Evolutionary conservation across 192 early-diverging fungal species (phyloP).

Genomic region (Backusella liffmaniae): DNA sequence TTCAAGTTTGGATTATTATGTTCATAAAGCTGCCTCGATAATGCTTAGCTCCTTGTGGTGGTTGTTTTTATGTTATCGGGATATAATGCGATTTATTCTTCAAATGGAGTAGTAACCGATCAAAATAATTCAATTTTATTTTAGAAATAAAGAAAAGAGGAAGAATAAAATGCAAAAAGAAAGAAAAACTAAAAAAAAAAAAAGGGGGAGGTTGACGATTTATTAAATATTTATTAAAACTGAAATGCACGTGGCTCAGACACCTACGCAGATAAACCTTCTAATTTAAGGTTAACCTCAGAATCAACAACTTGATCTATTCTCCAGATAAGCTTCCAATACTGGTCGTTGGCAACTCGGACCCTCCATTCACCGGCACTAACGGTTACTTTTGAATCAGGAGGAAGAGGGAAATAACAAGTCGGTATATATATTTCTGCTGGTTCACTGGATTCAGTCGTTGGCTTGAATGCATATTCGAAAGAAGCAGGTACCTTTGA

Average conservation of each 20-base stretch:
- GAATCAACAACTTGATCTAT: not conserved
- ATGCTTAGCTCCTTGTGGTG: not conserved
- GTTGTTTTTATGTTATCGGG: not conserved
- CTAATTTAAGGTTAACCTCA: conserved; percentile 1
- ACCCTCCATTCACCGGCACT: conserved; percentile 14
- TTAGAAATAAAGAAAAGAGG: not conserved
- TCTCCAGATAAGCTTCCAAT: conserved; percentile 28
- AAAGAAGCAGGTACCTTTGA: conserved; percentile 13
- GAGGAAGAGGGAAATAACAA: conserved; percentile 39
- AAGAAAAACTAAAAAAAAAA: not conserved
- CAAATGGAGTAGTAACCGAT: not conserved
- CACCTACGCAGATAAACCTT: not conserved
- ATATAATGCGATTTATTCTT: not conserved
- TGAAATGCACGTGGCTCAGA: not conserved
- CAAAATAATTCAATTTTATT: not conserved
- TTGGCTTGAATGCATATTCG: not conserved
- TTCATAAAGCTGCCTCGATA: not conserved
- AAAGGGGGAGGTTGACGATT: not conserved
- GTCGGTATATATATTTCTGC: conserved; percentile 52
- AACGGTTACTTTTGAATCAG: conserved; percentile 11
- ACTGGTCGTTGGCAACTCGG: not conserved
- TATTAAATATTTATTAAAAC: conserved; percentile 11
- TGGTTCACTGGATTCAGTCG: not conserved
- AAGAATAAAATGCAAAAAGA: not conserved
- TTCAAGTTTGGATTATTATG: not conserved